Percentiles rank a stretch among this genome's conserved stretches.
Evolutionary conservation across 2,329 filamentous ascomycete species (phyloP).

Genomic region (Colletotrichum coccodes): DNA sequence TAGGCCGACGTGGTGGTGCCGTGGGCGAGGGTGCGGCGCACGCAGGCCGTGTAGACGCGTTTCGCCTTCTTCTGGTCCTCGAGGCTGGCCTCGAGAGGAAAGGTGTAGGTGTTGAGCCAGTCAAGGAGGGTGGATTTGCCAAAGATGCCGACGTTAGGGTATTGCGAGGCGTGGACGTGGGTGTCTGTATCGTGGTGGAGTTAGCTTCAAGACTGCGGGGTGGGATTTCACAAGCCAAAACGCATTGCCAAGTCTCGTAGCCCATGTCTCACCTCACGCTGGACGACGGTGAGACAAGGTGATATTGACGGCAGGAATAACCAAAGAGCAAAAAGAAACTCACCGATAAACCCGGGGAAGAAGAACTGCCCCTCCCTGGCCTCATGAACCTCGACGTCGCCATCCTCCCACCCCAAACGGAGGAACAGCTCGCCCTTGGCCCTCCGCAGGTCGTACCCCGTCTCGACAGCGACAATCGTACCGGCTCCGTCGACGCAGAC

Average conservation of each 20-base stretch:
- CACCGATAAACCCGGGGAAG: constrained; percentile 85
- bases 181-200: constrained; percentile 71
- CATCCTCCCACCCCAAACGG: constrained; percentile 56
- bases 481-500: constrained; percentile 61
- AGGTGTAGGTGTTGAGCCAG: constrained; percentile 95
- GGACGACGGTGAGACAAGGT: neutral
- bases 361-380: constrained; percentile 72
- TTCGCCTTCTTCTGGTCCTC: constrained; percentile 69
- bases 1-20: constrained; percentile 96
- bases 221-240: neutral
- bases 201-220: neutral
- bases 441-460: constrained; percentile 42
- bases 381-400: constrained; percentile 49
- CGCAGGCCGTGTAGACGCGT: constrained; percentile 79
- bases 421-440: constrained; percentile 47
- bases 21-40: constrained; percentile 84
- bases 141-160: constrained; percentile 93
- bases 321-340: constrained; percentile 35
- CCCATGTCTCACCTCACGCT: neutral
- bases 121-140: constrained; percentile 92
- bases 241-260: neutral
- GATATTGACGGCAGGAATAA: too few species aligned
- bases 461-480: constrained; percentile 60
- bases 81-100: constrained; percentile 88
- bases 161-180: constrained; percentile 94